A percentile compares a stretch with the other conserved stretches of the same genome.
Evolutionary conservation across 495 filamentous ascomycete species (phyloP).

Genomic region (Zalerion maritima): DNA sequence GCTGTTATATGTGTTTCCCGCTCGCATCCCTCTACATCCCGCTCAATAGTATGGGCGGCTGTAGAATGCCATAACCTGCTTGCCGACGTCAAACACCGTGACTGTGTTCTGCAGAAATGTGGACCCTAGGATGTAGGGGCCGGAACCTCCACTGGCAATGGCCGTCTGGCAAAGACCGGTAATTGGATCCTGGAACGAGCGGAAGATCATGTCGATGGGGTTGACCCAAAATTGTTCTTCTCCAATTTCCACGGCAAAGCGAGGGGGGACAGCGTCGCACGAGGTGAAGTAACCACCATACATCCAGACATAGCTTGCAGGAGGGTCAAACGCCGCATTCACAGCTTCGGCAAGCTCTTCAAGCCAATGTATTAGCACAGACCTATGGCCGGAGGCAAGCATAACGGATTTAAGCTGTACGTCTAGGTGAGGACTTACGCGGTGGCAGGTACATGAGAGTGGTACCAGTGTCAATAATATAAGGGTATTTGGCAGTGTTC

Average conservation of each 20-base stretch:
- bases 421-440: background rate
- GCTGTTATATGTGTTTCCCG: too few relatives aligned
- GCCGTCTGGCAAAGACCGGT: constrained; percentile 33
- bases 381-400: too few relatives aligned
- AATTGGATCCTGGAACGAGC: constrained; percentile 20
- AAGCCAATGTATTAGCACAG: too few relatives aligned
- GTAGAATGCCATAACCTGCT: constrained; percentile 36
- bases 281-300: constrained; percentile 36
- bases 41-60: constrained; percentile 16
- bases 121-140: constrained; percentile 43
- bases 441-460: constrained; percentile 28
- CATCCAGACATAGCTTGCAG: constrained; percentile 29
- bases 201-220: constrained; percentile 37
- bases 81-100: constrained; percentile 45
- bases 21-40: too few relatives aligned
- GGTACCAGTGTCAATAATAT: constrained; percentile 34
- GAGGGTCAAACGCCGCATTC: constrained; percentile 38
- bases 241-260: constrained; percentile 35
- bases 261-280: constrained; percentile 40
- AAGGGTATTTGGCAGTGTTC: constrained; percentile 21
- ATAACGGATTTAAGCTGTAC: too few relatives aligned
- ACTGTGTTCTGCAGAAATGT: constrained; percentile 51
- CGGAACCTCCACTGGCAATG: constrained; percentile 25
- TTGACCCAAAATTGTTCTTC: constrained; percentile 37
- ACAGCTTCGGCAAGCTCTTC: constrained; percentile 34